Base-by-base conservation (phyloP, 257 asterid genomes). In the Nicotiana attenuata region DNA sequence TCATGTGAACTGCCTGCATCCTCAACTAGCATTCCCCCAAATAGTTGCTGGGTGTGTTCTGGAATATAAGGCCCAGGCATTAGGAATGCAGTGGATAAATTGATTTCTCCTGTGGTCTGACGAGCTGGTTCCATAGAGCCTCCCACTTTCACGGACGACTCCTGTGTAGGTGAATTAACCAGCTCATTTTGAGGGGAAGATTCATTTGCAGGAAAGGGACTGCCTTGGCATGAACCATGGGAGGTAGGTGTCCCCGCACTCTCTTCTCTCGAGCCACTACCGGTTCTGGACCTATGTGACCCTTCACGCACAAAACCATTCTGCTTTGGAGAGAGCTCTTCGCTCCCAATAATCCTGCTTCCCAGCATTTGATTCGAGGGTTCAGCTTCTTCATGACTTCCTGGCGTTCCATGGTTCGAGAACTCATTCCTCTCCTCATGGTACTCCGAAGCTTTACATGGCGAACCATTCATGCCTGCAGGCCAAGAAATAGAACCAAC, bases 1-100 rank as follows among this genome's bases (percentile, higher is more conserved):
- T 94, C 98, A 41, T 92, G 98, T 15, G 94, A 92, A 82, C 97
- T 94, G 77, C 97, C 97, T 7, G 92, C 97, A 81, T 91, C 93
- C 89, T 94, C 97, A 1, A 91, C 77, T n/a, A 92, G 86, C 91
- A 91, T 90, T 82, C 84, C 95, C 41, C 91, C 84, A 17, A 92
- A 91, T 7, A 90, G 90, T 66, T 88, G 89, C n/a, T 85, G 86
- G 28, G 85, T 73, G 38, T 83, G 84, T 47, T 88, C 68, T 20
- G 89, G 45, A 65, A 84, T 67, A 38, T 78, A 81, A 78, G 87
- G 85, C 33, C 81, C 84, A 1, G 88, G 93, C 10, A 85, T 84
- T 52, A 93, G 76, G 81, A 92, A 92, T n/a, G 85, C 80, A 1
- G 89, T 81, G 0, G 94, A 87, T 29, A 90, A 59, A 59, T 86